Evolutionary conservation across 208 protist species (phyloP).

Genomic region (Acanthamoeba healyi): DNA sequence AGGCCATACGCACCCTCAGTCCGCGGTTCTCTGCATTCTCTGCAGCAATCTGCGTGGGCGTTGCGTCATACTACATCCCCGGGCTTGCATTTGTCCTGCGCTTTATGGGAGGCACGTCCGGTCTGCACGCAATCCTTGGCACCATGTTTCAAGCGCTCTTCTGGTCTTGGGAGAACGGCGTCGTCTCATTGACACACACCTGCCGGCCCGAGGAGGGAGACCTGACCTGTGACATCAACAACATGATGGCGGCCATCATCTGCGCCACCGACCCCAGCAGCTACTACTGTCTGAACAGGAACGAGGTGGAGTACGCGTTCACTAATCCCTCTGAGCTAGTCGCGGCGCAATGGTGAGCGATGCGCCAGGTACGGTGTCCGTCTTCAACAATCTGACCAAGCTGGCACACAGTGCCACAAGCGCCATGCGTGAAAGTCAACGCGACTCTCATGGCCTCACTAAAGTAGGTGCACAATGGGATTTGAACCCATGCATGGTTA

Average conservation of each 20-base stretch:
- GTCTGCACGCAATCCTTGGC: background rate
- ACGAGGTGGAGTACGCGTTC: background rate
- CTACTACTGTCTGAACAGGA: background rate
- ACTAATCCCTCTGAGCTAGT: background rate
- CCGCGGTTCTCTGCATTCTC: background rate
- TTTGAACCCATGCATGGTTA: no score
- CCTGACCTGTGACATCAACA: constrained; percentile 7
- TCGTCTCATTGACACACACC: background rate
- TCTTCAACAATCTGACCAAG: background rate
- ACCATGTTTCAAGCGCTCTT: background rate
- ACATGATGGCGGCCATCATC: background rate
- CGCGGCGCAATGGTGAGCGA: background rate
- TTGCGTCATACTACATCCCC: background rate
- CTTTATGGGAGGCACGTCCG: background rate
- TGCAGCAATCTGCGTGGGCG: background rate
- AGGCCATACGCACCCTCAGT: background rate
- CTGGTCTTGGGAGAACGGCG: background rate
- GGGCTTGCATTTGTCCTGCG: background rate
- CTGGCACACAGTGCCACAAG: background rate
- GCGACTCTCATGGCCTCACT: no score
- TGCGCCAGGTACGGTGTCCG: background rate
- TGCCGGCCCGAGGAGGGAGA: background rate
- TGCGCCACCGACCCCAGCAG: background rate
- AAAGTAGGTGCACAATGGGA: no score
- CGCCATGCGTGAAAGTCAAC: background rate